Percentiles rank a stretch among this genome's conserved stretches.
Evolutionary conservation across 495 filamentous ascomycete species (phyloP).

Genomic region (Penicillium egyptiacum): DNA sequence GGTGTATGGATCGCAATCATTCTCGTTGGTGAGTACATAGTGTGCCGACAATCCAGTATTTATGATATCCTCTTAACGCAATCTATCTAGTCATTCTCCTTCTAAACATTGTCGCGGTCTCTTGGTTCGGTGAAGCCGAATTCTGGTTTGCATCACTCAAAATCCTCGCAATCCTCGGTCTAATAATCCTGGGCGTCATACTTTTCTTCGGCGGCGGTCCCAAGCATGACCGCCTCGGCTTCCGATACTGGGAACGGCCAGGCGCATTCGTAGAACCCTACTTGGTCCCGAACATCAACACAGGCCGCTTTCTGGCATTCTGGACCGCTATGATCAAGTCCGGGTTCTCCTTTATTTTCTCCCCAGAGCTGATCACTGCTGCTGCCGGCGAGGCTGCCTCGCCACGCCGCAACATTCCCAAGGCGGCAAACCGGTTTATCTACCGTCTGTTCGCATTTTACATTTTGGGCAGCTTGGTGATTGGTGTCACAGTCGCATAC

Average conservation of each 20-base stretch:
- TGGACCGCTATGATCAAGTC: slow-evolving; percentile 46
- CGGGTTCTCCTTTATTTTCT: slow-evolving; percentile 56
- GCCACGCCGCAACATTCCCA: slow-evolving; percentile 73
- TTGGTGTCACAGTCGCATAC: slow-evolving; percentile 53
- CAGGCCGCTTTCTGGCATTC: slow-evolving; percentile 43
- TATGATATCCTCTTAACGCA: slow-evolving; percentile 38
- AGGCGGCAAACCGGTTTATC: slow-evolving; percentile 76
- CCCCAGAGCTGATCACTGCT: slow-evolving; percentile 72
- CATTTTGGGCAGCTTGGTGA: slow-evolving; percentile 52
- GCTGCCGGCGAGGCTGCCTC: slow-evolving; percentile 79
- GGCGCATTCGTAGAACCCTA: slow-evolving; percentile 63
- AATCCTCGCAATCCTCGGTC: slow-evolving; percentile 70
- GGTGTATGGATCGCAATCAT: slow-evolving; percentile 72
- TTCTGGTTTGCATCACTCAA: slow-evolving; percentile 75
- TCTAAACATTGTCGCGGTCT: slow-evolving; percentile 67
- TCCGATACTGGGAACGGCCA: slow-evolving; percentile 68
- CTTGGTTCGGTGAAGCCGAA: slow-evolving; percentile 70
- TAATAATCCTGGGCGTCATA: slow-evolving; percentile 65
- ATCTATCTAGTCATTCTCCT: slow-evolving; percentile 51
- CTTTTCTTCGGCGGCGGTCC: slow-evolving; percentile 67
- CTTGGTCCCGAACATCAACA: slow-evolving; percentile 23
- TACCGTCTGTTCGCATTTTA: slow-evolving; percentile 85
- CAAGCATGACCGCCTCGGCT: slow-evolving; percentile 63
- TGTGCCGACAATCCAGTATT: slow-evolving; percentile 28
- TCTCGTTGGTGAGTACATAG: slow-evolving; percentile 50